Evolutionary conservation across 768 basidiomycete species (phyloP), one percentile per base, ranked within the genome.

Genomic region (Piloderma croceum): DNA sequence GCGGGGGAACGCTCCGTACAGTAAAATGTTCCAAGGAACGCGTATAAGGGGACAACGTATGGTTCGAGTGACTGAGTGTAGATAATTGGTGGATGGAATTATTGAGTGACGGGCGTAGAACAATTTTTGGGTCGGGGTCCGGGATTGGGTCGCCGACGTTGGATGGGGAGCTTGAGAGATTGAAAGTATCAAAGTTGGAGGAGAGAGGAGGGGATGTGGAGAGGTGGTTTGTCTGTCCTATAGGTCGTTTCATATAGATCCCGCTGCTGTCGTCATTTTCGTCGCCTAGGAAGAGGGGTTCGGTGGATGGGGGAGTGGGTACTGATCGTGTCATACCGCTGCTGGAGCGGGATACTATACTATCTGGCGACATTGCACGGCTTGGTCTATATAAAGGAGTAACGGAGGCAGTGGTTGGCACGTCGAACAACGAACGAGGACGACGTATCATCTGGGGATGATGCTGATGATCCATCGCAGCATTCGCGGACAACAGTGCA

Each of bases 41-140:
- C 5, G 93, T 96, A 60, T 94, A 97, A 0, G 93, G 94, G 1
- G 87, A 90, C 3, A 99, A 68, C 0, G 94, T 99, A 54, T 96
- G 94, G 53, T 96, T 90, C 2, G 90, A 91, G 50, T 83, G 74
- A 15, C 79, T 82, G 34, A 99, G 77, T 3, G 86, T 88, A 13
- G 89, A 83, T 7, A 98, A 68, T 47, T 94, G 89, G 41, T 85
- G 88, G 17, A 94, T 71, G 5, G 83, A 80, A 47, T 82, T 81
- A 62, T 81, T 84, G n/a, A 74, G 58, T 0, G 73, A 64, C 1
- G 84, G 82, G 11, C 77, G 76, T 36, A 88, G 72, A 13, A 79
- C 59, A 48, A 83, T 81, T 45, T 76, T 75, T 17, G 76, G 73
- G 31, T 71, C 67, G 29, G 63, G 57, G 21, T 73, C 72, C 2